Conservation (phyloP, 106 monocot genomes). For the Dendrobium huoshanense region DNA sequence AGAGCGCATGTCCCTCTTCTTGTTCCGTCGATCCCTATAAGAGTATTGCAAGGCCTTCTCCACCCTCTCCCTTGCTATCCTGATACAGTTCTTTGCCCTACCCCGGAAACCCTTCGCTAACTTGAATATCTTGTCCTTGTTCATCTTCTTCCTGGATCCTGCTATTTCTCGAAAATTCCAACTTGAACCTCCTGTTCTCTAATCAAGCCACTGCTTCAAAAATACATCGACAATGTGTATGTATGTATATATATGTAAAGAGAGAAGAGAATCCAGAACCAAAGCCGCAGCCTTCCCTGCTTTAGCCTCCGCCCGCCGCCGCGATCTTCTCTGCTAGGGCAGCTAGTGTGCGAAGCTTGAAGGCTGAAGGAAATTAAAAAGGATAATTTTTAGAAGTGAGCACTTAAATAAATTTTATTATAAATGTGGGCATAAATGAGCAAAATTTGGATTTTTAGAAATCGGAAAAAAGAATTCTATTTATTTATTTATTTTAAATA, state of each 20-base stretch:
- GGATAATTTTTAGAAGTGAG: too few species aligned
- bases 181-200: background rate
- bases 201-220: background rate
- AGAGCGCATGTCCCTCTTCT: constrained; percentile 57
- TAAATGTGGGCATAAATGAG: too few species aligned
- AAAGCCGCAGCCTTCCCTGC: too few species aligned
- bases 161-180: background rate
- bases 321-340: background rate
- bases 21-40: constrained; percentile 69
- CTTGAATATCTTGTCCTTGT: constrained; percentile 71
- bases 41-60: constrained; percentile 60
- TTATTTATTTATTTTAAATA: too few species aligned
- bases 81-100: constrained; percentile 70
- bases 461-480: too few species aligned
- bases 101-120: constrained; percentile 73
- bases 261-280: background rate
- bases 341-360: background rate
- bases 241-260: background rate
- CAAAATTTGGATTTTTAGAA: too few species aligned
- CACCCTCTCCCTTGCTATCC: constrained; percentile 40
- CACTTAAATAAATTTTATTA: too few species aligned
- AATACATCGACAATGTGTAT: background rate
- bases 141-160: constrained; percentile 25
- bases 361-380: too few species aligned
- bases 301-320: background rate